A percentile compares a stretch with the other conserved stretches of the same genome.
phyloP scores from a whole-genome alignment of 148 eudicot species.

The Dysphania ambrosioides region DNA sequence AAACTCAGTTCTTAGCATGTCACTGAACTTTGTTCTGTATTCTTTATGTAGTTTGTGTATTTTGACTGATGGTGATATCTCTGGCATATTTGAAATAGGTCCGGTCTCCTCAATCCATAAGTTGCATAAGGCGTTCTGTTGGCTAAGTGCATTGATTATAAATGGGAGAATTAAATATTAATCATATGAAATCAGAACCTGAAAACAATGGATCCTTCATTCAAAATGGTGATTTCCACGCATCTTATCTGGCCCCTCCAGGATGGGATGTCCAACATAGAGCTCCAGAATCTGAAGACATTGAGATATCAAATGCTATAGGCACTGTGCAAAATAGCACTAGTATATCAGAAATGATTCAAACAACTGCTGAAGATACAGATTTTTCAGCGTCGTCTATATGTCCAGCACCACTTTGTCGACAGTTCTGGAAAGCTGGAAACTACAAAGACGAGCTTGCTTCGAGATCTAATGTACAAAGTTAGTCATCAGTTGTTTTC shows the following conservation, averaged over 20 bases:
- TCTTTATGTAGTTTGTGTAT: background rate
- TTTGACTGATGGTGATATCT: slow-evolving; percentile 5
- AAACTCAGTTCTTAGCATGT: background rate
- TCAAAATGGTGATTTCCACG: slow-evolving; percentile 26
- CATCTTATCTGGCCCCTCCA: slow-evolving; percentile 25
- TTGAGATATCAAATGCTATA: slow-evolving; percentile 27
- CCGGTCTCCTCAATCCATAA: background rate
- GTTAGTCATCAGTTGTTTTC: slow-evolving; percentile 34
- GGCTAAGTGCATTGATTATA: slow-evolving; percentile 20
- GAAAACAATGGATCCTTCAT: slow-evolving; percentile 23
- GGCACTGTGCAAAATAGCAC: slow-evolving; percentile 38
- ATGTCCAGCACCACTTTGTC: slow-evolving; percentile 77
- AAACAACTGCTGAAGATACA: slow-evolving; percentile 41
- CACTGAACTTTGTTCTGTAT: background rate
- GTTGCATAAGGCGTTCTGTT: background rate
- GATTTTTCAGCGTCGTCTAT: slow-evolving; percentile 48
- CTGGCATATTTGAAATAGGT: slow-evolving; percentile 6
- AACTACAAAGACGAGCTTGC: slow-evolving; percentile 49
- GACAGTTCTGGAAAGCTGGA: slow-evolving; percentile 97
- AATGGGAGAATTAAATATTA: slow-evolving; percentile 35
- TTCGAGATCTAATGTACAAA: slow-evolving; percentile 44
- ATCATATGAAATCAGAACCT: slow-evolving; percentile 44
- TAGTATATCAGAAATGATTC: slow-evolving; percentile 40
- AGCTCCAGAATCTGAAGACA: slow-evolving; percentile 42
- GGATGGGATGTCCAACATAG: slow-evolving; percentile 25